Evolutionary conservation across 140 eudicot species (phyloP).

Genomic region (Senecio squalidus): DNA sequence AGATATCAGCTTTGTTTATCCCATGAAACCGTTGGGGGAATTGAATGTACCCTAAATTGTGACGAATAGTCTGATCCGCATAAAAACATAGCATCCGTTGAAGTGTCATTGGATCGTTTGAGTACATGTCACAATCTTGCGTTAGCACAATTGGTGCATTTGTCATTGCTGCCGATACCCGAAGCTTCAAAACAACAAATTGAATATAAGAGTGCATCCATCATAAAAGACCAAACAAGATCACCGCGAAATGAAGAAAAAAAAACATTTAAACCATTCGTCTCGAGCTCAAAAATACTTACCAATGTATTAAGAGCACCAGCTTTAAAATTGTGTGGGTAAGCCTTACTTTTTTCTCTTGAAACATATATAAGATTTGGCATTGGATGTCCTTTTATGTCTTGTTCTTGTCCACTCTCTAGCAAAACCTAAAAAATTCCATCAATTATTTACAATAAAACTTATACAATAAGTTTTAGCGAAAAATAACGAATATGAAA

Average conservation of each 20-base stretch:
- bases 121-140: constrained; percentile 84
- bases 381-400: constrained; percentile 31
- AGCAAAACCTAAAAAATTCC: constrained; percentile 27
- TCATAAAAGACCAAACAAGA: background rate
- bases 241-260: background rate
- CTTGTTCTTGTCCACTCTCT: constrained; percentile 31
- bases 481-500: background rate
- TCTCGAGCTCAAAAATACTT: background rate
- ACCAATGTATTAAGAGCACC: constrained; percentile 51
- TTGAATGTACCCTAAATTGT: constrained; percentile 51
- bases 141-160: constrained; percentile 76
- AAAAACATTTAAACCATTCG: background rate
- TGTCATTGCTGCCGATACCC: constrained; percentile 74
- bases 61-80: constrained; percentile 22
- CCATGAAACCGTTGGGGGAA: constrained; percentile 77
- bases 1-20: constrained; percentile 59
- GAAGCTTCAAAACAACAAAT: constrained; percentile 39
- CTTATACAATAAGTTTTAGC: background rate
- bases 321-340: constrained; percentile 45
- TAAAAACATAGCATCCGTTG: constrained; percentile 52
- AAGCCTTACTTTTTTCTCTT: constrained; percentile 29
- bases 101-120: constrained; percentile 69
- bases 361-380: constrained; percentile 49
- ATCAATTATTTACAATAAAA: background rate
- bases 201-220: background rate